Evolutionary conservation across 139 green algal genomes (phyloP), one percentile per base, ranked within the genome.

Genomic region (Micractinium conductrix): DNA sequence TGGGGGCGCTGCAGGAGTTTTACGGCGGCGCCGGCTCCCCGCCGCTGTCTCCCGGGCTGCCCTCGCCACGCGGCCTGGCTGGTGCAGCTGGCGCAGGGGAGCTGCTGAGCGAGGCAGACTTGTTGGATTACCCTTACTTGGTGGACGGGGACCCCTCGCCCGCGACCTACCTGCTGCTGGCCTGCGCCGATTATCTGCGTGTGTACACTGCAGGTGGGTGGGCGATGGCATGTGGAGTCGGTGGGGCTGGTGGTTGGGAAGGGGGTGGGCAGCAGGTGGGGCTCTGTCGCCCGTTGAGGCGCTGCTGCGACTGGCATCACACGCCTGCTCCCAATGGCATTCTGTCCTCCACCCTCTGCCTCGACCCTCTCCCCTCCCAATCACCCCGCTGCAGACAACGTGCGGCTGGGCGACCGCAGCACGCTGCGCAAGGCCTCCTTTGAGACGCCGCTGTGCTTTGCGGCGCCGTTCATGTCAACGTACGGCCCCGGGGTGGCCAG

Each of bases 351-450:
- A 48, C 22, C 48, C 45, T 44, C n/a, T n/a, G n/a, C n/a, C n/a
- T n/a, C n/a, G n/a, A n/a, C n/a, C n/a, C n/a, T n/a, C n/a, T n/a
- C n/a, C n/a, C n/a, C n/a, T n/a, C n/a, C n/a, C n/a, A n/a, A n/a
- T n/a, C n/a, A n/a, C n/a, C n/a, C n/a, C 9, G 28, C 79, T 63
- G 58, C 78, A 73, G 88, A 90, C 35, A 85, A 80, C 67, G 40
- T 93, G 38, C 72, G 83, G 24, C 33, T 80, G 33, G 86, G 81
- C 22, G 87, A 90, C 68, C 76, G 89, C 62, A 87, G 62, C 40
- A 91, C 88, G 6, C 44, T 85, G 63, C 85, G 80, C 42, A 92
- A 92, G 78, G 79, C 79, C 5, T 73, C 62, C 2, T 68, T 91
- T 33, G 85, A 89, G 33, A 67, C 85, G 69, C 40, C 74, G n/a